Evolutionary conservation across 2,329 filamentous ascomycete species (phyloP), one percentile per base, ranked within the genome.

Genomic region (Cladosporium sp.): DNA sequence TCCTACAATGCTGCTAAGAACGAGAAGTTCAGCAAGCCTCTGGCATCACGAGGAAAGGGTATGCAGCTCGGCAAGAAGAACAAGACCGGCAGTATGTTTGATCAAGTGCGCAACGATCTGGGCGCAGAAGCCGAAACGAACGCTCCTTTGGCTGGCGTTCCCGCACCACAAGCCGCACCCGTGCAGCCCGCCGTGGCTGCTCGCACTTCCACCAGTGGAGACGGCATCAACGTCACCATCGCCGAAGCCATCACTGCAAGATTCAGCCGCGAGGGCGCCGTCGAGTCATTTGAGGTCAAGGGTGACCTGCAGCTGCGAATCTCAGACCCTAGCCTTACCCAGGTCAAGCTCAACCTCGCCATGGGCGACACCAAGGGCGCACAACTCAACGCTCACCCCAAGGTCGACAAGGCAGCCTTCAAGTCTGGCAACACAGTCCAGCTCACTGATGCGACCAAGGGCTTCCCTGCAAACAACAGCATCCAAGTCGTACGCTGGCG

Each of bases 41-140:
- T 87, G 74, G 87, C 91, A 60, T 87, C 90, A 67, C 92, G 96
- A 81, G 93, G 92, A 74, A 99, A 99, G 84, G 95, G 95, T 72
- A 99, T 99, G 96, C 94, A 98, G 80, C 85, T 99, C 66, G 95
- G 95, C 80, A 98, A 98, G 85, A 99, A 99, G 83, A 98, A 98
- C 84, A 93, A 92, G 26, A 96, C 91, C 34, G 94, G 96, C 79
- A 94, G 96, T 78, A 97, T 98, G 85, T 98, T 96, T 78, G 94
- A 98, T 80, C 91, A 93, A 74, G 93, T 99, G 38, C 90, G 93
- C 71, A 92, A 92, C 67, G 94, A 98, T 71, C 85, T 98, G 76
- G 93, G 93, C n/a, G 86, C 90, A 44, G 92, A 96, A 75, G 88
- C 88, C 44, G 93, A 97, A 76, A 89, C 93, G 66, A 80, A 81